Evolutionary conservation across 176 grass and related monocot species (phyloP).

Genomic region (Cenchrus fungigraminus): DNA sequence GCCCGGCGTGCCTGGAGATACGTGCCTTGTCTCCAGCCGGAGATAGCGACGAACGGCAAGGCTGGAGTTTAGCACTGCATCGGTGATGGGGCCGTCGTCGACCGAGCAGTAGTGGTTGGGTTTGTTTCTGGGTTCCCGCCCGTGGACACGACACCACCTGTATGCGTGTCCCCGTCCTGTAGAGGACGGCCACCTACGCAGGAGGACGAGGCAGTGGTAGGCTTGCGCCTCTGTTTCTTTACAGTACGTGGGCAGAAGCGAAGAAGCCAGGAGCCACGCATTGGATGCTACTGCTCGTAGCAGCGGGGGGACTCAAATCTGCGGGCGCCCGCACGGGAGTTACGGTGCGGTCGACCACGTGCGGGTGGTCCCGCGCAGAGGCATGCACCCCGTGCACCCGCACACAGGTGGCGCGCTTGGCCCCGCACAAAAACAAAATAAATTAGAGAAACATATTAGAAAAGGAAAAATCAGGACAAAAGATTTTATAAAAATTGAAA

Average conservation of each 20-base stretch:
- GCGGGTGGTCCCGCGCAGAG: no score
- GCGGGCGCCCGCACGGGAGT: no score
- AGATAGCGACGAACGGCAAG: neutral
- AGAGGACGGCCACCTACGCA: neutral
- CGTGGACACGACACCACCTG: conserved; percentile 12
- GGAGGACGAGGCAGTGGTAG: neutral
- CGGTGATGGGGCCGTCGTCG: conserved; percentile 9
- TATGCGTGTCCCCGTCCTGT: conserved; percentile 4
- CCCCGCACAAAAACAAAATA: no score
- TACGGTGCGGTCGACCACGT: no score
- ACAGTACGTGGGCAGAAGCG: conserved; percentile 2
- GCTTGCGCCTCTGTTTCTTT: conserved; percentile 15
- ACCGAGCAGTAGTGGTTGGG: neutral
- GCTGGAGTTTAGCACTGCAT: conserved; percentile 1
- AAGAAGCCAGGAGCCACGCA: neutral
- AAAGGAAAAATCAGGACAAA: no score
- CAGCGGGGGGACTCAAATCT: no score
- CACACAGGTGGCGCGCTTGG: no score
- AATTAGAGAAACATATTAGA: no score
- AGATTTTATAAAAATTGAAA: no score
- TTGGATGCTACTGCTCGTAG: conserved; percentile 38
- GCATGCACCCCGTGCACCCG: no score
- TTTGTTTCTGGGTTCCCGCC: conserved; percentile 3
- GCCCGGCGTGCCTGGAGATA: conserved; percentile 25
- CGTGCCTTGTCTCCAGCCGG: neutral